phyloP scores from a whole-genome alignment of 176 grass and related monocot genomes.

The Alopecurus myosuroides region DNA sequence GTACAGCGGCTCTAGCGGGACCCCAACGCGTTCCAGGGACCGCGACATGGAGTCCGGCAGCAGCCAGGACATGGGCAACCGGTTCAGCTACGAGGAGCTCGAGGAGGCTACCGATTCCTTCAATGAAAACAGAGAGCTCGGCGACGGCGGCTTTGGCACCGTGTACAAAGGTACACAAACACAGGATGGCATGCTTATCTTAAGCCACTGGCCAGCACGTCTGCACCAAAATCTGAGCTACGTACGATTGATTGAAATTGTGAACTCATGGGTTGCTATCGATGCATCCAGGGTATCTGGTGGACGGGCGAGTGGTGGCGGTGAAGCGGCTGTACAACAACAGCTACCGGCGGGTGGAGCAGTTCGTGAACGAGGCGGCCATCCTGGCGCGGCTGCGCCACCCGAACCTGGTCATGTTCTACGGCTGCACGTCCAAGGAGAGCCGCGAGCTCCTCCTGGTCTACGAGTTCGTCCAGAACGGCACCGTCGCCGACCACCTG shows the following conservation, averaged over 20 bases:
- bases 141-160: slow-evolving; percentile 86
- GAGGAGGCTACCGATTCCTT: slow-evolving; percentile 71
- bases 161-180: slow-evolving; percentile 85
- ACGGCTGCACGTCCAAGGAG: slow-evolving; percentile 79
- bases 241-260: not conserved
- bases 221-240: not conserved
- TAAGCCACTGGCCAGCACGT: not conserved
- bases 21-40: slow-evolving; percentile 25
- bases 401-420: slow-evolving; percentile 82
- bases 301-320: slow-evolving; percentile 76
- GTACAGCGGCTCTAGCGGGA: slow-evolving; percentile 32
- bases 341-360: slow-evolving; percentile 73
- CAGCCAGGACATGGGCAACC: slow-evolving; percentile 27
- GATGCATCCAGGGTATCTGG: slow-evolving; percentile 45
- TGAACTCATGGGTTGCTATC: not conserved
- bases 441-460: slow-evolving; percentile 87
- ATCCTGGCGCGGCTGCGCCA: slow-evolving; percentile 83
- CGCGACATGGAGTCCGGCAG: slow-evolving; percentile 48
- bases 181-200: too few species aligned
- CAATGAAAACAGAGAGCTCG: slow-evolving; percentile 55
- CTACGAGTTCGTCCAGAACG: slow-evolving; percentile 85
- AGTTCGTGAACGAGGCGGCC: slow-evolving; percentile 83
- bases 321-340: slow-evolving; percentile 87
- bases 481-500: slow-evolving; percentile 87
- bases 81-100: slow-evolving; percentile 84